phyloP scores from a whole-genome alignment of 345 rosid species.

The Hibiscus syriacus region DNA sequence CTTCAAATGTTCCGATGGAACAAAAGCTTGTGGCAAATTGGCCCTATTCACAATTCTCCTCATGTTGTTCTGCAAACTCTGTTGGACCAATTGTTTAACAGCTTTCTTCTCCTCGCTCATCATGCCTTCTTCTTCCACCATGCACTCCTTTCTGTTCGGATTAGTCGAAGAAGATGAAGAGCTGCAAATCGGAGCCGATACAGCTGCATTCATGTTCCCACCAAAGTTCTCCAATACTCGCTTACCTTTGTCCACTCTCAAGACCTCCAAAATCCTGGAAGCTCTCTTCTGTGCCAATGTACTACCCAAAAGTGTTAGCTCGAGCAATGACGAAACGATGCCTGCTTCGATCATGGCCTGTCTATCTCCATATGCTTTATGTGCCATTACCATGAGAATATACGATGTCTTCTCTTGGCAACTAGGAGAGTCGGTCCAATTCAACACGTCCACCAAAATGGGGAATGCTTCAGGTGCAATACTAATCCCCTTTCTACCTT shows the following conservation, averaged over 20 bases:
- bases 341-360: neutral
- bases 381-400: neutral
- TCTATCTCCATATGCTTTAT: neutral
- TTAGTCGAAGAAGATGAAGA: neutral
- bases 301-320: neutral
- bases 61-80: neutral
- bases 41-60: neutral
- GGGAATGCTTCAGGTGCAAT: neutral
- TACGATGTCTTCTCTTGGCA: neutral
- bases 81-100: neutral
- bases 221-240: neutral
- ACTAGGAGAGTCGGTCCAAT: neutral
- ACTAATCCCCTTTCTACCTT: neutral
- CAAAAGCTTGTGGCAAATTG: neutral
- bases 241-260: neutral
- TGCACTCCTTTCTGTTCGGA: neutral
- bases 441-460: neutral
- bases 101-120: neutral
- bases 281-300: neutral
- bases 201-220: neutral
- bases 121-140: neutral
- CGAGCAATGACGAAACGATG: neutral
- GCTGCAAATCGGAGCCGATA: neutral
- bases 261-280: neutral
- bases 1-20: neutral